These are phyloP conservation scores for Ophiocordyceps polyrhachis-furcata DNA, from an alignment of 2,329 filamentous ascomycete species.

Conservation along the genomic window DNA sequence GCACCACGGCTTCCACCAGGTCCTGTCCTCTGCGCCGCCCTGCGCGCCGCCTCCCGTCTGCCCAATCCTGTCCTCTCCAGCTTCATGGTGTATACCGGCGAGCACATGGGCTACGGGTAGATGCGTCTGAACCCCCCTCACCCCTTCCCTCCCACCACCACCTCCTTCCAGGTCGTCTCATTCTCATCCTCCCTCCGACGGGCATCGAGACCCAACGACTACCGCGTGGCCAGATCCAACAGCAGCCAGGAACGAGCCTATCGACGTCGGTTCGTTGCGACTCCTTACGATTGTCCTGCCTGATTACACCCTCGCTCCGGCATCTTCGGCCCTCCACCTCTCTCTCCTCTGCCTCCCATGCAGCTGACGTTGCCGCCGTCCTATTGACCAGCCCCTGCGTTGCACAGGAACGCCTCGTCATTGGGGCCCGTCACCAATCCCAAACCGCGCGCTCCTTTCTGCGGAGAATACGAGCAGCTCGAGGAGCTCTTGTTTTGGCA, in stretches of 20 bases:
- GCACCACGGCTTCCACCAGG: slow-evolving; percentile 3
- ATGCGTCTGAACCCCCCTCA: slow-evolving; percentile 6
- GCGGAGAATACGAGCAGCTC: slow-evolving; percentile 14
- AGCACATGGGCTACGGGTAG: slow-evolving; percentile 8
- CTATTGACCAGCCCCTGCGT: slow-evolving; percentile 10
- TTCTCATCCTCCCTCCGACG: background rate
- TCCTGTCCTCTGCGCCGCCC: slow-evolving; percentile 3
- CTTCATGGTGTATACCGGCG: slow-evolving; percentile 4
- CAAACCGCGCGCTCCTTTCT: slow-evolving; percentile 6
- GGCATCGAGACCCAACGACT: background rate
- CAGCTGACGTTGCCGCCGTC: slow-evolving; percentile 5
- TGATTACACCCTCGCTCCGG: slow-evolving; percentile 3
- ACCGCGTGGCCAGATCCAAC: background rate
- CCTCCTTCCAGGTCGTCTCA: background rate
- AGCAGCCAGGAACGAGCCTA: background rate
- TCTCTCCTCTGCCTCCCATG: slow-evolving; percentile 4
- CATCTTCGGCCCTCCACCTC: slow-evolving; percentile 2
- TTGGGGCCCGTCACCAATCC: slow-evolving; percentile 6
- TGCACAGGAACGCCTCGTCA: slow-evolving; percentile 7
- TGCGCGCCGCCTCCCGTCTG: slow-evolving; percentile 2
- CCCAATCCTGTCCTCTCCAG: slow-evolving; percentile 2
- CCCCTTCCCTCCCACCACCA: background rate
- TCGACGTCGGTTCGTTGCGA: background rate
- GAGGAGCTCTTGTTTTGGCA: slow-evolving; percentile 6
- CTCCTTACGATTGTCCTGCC: background rate